Base-by-base conservation (phyloP, 2,329 filamentous ascomycete genomes). In the Sarocladiaceae sp. region DNA sequence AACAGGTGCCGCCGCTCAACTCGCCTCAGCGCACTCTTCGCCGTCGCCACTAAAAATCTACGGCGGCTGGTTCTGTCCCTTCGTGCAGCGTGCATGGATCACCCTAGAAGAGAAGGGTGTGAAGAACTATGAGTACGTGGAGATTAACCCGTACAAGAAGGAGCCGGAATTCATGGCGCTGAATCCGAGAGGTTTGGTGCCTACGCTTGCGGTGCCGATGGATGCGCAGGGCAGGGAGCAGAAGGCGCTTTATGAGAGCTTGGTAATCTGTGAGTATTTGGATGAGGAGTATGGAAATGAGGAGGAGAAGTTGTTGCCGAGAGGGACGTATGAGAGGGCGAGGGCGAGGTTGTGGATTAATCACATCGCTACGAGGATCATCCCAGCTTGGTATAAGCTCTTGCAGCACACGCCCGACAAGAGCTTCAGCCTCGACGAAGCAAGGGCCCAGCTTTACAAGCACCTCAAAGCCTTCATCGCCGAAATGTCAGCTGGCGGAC, bases 121-220 rank as follows among this genome's bases (percentile, higher is more conserved):
- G 26, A 36, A 25, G 12, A 79, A 81, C 15, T 86, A 92, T 64
- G 83, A 91, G 69, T 90, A 89, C 65, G 75, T 88, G 57, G 85
- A 89, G 71, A 84, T 90, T 54, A 90, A 91, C 66, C 88, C 88
- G 0, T 91, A 91, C 72, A 73, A 84, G 66, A 92, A 92, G 62
- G 82, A 81, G 0, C 68, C 79, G 3, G 82, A 79, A 1, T 84
- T 91, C 25, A 73, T 92, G 20, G 74, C 77, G 8, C 73, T 92
- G 56, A 93, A 93, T 62, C 88, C 88, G 0, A 80, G 87, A 12
- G 88, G 88, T 1, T 74, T 92, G 1, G 84, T 92, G 1, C 89
- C 88, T 0, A 90, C 87, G 0, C 73, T 92, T 1, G 76, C 69
- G 1, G 75, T 82, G 12, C 73, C 74, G 0, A 55, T 63, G 2